These are phyloP conservation scores for Paraleonurus japonicus DNA, from an alignment of 257 asterid genomes.

Conservation along the genomic window DNA sequence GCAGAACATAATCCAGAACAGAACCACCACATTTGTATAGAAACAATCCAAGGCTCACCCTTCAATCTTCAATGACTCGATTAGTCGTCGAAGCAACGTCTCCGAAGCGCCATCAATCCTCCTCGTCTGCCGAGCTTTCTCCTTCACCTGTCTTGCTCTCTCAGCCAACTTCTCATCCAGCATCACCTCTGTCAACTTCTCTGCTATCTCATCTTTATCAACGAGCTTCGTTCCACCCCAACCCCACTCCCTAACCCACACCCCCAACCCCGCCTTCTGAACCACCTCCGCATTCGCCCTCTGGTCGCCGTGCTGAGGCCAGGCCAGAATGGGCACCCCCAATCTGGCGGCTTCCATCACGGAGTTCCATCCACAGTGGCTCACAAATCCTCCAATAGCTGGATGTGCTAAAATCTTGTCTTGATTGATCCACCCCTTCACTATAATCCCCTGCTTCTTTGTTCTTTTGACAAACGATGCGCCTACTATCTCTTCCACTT, in stretches of 20 bases:
- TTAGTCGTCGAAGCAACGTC: constrained; percentile 19
- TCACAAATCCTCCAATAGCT: constrained; percentile 41
- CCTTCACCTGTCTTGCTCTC: constrained; percentile 25
- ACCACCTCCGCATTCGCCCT: constrained; percentile 41
- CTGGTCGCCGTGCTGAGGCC: constrained; percentile 53
- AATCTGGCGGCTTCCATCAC: constrained; percentile 40
- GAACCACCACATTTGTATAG: too few species aligned
- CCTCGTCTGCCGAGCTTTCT: constrained; percentile 23
- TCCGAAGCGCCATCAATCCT: constrained; percentile 32
- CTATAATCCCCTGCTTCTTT: constrained; percentile 30
- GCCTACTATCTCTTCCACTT: constrained; percentile 29
- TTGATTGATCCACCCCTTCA: constrained; percentile 50
- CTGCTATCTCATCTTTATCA: constrained; percentile 31
- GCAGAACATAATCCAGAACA: too few species aligned
- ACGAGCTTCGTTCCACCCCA: constrained; percentile 33
- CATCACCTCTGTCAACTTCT: constrained; percentile 28
- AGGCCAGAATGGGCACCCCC: constrained; percentile 48
- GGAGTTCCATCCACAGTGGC: constrained; percentile 53
- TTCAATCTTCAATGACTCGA: constrained; percentile 17
- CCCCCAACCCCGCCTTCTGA: constrained; percentile 34
- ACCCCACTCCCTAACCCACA: constrained; percentile 43
- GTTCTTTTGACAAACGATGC: constrained; percentile 32
- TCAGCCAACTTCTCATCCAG: constrained; percentile 15
- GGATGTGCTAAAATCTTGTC: constrained; percentile 41
- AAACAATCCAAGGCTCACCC: not conserved